Base-by-base conservation (phyloP, 169 alveolate species). In the Neospora caninum region DNA sequence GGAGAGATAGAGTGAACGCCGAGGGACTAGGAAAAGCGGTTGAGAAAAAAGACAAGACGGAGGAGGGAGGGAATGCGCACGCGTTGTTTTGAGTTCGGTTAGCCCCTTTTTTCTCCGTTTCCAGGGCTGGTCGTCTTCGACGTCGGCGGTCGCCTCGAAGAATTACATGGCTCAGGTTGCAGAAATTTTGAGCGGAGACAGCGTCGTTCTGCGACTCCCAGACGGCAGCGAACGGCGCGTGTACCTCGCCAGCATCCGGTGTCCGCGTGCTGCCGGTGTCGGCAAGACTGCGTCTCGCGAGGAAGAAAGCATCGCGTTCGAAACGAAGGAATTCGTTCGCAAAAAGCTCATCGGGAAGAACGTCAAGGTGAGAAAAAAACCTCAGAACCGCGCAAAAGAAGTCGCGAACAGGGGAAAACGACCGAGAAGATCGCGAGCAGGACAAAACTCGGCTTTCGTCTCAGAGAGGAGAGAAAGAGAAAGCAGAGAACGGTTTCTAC, bases 271-370 rank as follows among this genome's bases (percentile, higher is more conserved):
- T 20, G 95, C 78, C 7, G 83, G 86, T 36, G 58, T 38, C 38
- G 45, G 34, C 73, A 29, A 38, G 49, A 22, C 67, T 0, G 45
- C 42, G 20, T 43, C 94, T 18, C 54, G 67, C 36, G 95, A 93
- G 69, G 95, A 86, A 25, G 95, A 93, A 78, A 36, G 91, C 41
- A 42, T 53, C 0, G 94, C 95, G 27, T 41, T 67, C 34, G 94
- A 94, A 58, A 89, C 94, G 39, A 86, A 88, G 80, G 95, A 94
- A 69, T 80, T 94, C 73, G 95, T 80, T 7, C 92, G 95, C 45
- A 94, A 58, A 83, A 88, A 94, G 92, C 36, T 91, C 41, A 34
- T 88, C 27, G 94, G 94, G 42, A 94, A 91, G 73, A 88, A 49
- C 27, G 95, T 94, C 49, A 88, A 80, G 92, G 95, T 94, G 49